A percentile compares a stretch with the other conserved stretches of the same genome.
Conservation (phyloP, 164 flowering plant species). For the Tinospora cordifolia region DNA sequence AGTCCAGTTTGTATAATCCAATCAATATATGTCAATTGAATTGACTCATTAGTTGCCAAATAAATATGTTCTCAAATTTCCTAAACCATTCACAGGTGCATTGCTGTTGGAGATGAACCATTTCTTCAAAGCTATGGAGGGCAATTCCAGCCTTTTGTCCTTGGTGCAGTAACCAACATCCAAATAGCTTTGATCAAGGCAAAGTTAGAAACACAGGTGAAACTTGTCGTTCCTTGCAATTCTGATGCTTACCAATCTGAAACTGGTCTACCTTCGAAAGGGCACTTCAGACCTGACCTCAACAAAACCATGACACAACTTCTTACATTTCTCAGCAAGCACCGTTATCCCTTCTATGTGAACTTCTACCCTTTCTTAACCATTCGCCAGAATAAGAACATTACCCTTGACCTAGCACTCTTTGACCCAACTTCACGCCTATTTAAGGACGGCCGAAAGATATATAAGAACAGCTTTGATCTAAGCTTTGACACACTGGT, state of each 20-base stretch:
- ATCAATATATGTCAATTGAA: too few species aligned
- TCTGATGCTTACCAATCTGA: conserved; percentile 49
- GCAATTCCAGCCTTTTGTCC: conserved; percentile 53
- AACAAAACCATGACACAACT: conserved; percentile 78
- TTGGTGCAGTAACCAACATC: conserved; percentile 73
- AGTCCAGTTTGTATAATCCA: too few species aligned
- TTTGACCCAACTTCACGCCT: conserved; percentile 50
- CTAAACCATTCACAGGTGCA: conserved; percentile 39
- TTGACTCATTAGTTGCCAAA: too few species aligned
- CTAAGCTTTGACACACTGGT: conserved; percentile 56
- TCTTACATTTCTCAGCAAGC: conserved; percentile 61
- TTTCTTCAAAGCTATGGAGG: conserved; percentile 62
- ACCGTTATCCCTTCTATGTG: conserved; percentile 63
- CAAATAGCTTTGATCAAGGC: conserved; percentile 58
- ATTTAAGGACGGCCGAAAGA: conserved; percentile 44
- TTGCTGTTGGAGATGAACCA: conserved; percentile 87
- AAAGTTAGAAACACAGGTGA: conserved; percentile 48
- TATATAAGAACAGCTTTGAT: conserved; percentile 62
- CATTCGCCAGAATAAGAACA: conserved; percentile 50
- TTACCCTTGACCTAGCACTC: conserved; percentile 52
- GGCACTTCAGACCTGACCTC: conserved; percentile 64
- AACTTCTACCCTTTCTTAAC: conserved; percentile 63
- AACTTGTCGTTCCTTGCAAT: conserved; percentile 82
- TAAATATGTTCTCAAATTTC: neutral
- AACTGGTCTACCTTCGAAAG: conserved; percentile 58